Conservation (phyloP, 2,329 filamentous ascomycete genomes). For the Huntiella savannae region DNA sequence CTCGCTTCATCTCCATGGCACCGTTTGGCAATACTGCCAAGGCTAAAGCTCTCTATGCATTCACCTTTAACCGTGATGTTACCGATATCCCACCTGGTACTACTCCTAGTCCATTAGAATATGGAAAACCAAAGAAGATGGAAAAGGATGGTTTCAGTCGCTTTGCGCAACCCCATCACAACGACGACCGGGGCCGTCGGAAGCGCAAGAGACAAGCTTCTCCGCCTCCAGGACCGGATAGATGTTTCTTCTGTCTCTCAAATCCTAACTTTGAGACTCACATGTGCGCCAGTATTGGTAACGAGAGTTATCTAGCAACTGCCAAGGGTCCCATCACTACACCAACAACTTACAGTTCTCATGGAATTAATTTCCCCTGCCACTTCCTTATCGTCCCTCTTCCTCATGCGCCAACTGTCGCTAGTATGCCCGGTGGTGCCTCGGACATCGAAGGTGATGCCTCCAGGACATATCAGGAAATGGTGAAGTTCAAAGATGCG, state of each 20-base stretch:
- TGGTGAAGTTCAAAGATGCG: slow-evolving; percentile 59
- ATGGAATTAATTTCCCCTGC: slow-evolving; percentile 54
- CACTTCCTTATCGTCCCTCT: slow-evolving; percentile 88
- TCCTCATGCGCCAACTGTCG: slow-evolving; percentile 58
- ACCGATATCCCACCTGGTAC: slow-evolving; percentile 45
- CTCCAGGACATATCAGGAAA: slow-evolving; percentile 51
- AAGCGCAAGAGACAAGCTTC: slow-evolving; percentile 27
- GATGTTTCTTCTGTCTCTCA: slow-evolving; percentile 91
- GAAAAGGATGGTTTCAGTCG: slow-evolving; percentile 6
- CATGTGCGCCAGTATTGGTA: slow-evolving; percentile 75
- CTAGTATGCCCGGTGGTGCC: slow-evolving; percentile 34
- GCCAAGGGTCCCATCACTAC: slow-evolving; percentile 78
- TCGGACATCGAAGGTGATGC: slow-evolving; percentile 32
- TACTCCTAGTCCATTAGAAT: slow-evolving; percentile 57
- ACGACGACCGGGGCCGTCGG: slow-evolving; percentile 25
- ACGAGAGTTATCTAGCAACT: slow-evolving; percentile 73
- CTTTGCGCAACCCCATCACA: slow-evolving; percentile 20
- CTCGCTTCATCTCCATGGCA: slow-evolving; percentile 80
- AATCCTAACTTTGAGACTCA: slow-evolving; percentile 71
- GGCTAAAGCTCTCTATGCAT: slow-evolving; percentile 66
- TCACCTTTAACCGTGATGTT: slow-evolving; percentile 30
- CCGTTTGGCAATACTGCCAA: slow-evolving; percentile 57
- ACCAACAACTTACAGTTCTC: slow-evolving; percentile 41
- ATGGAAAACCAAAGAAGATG: background rate
- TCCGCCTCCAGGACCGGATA: slow-evolving; percentile 50